phyloP scores from a whole-genome alignment of 2,329 filamentous ascomycete genomes.

The Aspergillus latus region DNA sequence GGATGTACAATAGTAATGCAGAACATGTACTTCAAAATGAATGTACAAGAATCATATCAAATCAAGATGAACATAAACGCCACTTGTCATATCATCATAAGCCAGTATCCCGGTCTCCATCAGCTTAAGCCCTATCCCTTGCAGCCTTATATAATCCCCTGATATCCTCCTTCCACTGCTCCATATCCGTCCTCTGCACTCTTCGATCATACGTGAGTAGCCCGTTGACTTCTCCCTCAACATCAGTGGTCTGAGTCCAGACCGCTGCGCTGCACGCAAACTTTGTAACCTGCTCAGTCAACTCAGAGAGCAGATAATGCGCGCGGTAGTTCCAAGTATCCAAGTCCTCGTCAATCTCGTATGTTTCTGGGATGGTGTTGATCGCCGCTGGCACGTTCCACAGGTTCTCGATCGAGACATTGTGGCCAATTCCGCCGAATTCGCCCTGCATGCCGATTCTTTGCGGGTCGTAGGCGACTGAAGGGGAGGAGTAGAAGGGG shows the following conservation, averaged over 20 bases:
- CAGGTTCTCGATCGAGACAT: conserved; percentile 62
- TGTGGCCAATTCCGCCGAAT: conserved; percentile 68
- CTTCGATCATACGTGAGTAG: conserved; percentile 68
- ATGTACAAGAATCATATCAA: too few relatives aligned
- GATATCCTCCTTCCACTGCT: conserved; percentile 63
- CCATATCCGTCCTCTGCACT: conserved; percentile 53
- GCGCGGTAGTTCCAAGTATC: conserved; percentile 67
- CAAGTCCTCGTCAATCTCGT: conserved; percentile 62
- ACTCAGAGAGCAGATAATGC: conserved; percentile 51
- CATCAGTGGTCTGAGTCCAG: conserved; percentile 73
- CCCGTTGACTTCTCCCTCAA: conserved; percentile 73
- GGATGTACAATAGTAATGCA: too few relatives aligned
- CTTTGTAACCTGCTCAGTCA: conserved; percentile 51
- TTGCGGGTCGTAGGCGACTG: conserved; percentile 56
- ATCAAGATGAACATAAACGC: too few relatives aligned
- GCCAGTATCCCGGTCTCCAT: too few relatives aligned
- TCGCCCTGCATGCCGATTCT: conserved; percentile 70
- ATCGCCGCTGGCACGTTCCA: conserved; percentile 65
- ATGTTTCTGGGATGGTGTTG: conserved; percentile 63
- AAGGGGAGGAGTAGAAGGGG: conserved; percentile 62
- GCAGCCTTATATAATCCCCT: conserved; percentile 60
- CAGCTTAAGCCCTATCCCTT: not conserved
- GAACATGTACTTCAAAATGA: too few relatives aligned
- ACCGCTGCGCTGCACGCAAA: conserved; percentile 67
- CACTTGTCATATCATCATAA: too few relatives aligned